Percentiles rank a stretch among this genome's conserved stretches.
Conservation (phyloP, 2,329 filamentous ascomycete species). For the Clonostachys chloroleuca region DNA sequence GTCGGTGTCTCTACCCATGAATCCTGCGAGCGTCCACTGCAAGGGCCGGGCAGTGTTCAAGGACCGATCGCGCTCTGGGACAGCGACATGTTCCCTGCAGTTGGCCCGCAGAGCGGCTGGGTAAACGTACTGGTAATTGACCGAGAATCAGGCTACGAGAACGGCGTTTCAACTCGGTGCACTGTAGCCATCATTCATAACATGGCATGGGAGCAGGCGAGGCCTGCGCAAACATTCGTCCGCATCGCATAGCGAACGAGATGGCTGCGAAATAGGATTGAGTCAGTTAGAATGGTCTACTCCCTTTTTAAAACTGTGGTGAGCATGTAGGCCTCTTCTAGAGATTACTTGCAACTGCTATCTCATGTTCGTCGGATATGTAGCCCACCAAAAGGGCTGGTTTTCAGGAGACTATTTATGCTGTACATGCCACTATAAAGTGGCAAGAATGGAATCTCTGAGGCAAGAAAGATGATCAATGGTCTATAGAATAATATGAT, state of each 20-base stretch:
- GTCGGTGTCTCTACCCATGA: not conserved
- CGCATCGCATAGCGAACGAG: not conserved
- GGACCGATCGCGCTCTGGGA: not conserved
- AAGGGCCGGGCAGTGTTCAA: not conserved
- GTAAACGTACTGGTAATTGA: not conserved
- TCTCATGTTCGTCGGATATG: too few species aligned
- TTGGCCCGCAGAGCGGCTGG: not conserved
- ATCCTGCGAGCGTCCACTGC: not conserved
- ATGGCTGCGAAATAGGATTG: too few species aligned
- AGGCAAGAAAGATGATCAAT: too few species aligned
- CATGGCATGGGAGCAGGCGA: not conserved
- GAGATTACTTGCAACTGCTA: too few species aligned
- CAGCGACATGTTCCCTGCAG: not conserved
- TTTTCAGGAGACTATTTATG: too few species aligned
- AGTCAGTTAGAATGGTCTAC: too few species aligned
- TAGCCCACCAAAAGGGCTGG: too few species aligned
- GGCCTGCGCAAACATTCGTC: not conserved
- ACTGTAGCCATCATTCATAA: not conserved
- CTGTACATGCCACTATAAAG: too few species aligned
- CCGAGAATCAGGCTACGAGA: not conserved
- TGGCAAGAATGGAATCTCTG: too few species aligned
- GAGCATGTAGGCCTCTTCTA: too few species aligned
- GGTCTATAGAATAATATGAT: too few species aligned
- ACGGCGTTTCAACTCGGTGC: not conserved
- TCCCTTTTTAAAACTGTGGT: too few species aligned